Evolutionary conservation across 208 protist genomes (phyloP), one percentile per base, ranked within the genome.

Genomic region (Leishmania arabica): DNA sequence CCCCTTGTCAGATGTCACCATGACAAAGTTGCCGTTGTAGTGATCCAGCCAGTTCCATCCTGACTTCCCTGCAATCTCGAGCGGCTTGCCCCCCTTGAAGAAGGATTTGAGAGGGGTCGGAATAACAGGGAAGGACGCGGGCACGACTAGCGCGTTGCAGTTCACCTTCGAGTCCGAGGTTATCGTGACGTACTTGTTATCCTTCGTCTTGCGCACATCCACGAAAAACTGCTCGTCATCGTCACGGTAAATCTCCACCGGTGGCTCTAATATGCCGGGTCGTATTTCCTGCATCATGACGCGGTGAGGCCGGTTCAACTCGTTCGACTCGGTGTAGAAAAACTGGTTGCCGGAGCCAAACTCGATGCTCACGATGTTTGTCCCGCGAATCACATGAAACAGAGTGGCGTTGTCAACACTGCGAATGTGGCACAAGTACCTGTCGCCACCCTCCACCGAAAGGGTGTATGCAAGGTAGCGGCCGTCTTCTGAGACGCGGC

Each of bases 321-420:
- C 90, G 76, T 98, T 98, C 21, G 93, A 97, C 75, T 97, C 93
- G 19, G 95, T 98, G 84, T 94, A 98, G 84, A 96, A 98, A 81
- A 98, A 94, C 45, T 95, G 81, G 77, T 93, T 95, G 21, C 89
- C 84, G 9, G 91, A 91, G 11, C 95, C 93, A 84, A 98, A 98
- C 84, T 98, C 95, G 75, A 98, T 95, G 83, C 91, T 95, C 13
- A 96, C 93, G 86, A 98, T 98, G 70, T 96, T 98, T 54, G 90
- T 95, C 7, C 95, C 93, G 77, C 92, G 92, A 75, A 98, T 97
- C 34, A 98, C 93, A 77, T 98, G 95, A 78, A 97, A 98, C 37
- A 97, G 74, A 75, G 90, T 95, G 8, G 93, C 90, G 78, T 97
- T 97, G 78, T 98, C 95, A 49, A 98, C 92, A 77, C 92, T 96